Percentiles rank a stretch among this genome's conserved stretches.
Evolutionary conservation across 2,329 filamentous ascomycete genomes (phyloP).

Genomic region (Penicillium sp.): DNA sequence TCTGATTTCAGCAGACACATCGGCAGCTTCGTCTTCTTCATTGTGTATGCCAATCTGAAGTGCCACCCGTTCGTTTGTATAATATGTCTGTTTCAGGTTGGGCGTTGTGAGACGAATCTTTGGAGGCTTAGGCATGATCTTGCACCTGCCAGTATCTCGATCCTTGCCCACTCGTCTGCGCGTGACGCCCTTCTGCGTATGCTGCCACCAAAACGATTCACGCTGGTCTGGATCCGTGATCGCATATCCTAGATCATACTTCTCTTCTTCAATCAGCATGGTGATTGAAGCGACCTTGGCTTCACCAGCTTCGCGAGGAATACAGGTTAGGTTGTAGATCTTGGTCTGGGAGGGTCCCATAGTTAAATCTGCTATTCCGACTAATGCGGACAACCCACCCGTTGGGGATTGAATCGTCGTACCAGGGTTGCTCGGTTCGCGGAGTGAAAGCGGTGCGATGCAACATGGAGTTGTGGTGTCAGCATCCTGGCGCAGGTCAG

Average conservation of each 20-base stretch:
- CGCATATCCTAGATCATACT: constrained; percentile 67
- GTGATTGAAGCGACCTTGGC: constrained; percentile 64
- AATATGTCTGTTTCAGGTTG: constrained; percentile 69
- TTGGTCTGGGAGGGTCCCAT: constrained; percentile 66
- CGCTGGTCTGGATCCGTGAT: constrained; percentile 46
- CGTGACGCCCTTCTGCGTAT: constrained; percentile 35
- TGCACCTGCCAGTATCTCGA: constrained; percentile 57
- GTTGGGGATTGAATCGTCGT: constrained; percentile 34
- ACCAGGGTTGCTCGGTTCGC: constrained; percentile 34
- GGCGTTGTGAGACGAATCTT: constrained; percentile 76
- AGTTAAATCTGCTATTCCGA: constrained; percentile 62
- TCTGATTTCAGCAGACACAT: constrained; percentile 67
- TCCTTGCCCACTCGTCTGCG: constrained; percentile 45
- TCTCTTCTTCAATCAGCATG: constrained; percentile 61
- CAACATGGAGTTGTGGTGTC: constrained; percentile 24
- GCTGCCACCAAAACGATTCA: constrained; percentile 46
- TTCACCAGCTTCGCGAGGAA: constrained; percentile 79
- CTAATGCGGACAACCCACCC: constrained; percentile 44
- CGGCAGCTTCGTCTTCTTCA: constrained; percentile 75
- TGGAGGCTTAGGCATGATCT: constrained; percentile 82
- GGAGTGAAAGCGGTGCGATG: constrained; percentile 36
- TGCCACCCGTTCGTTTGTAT: constrained; percentile 74
- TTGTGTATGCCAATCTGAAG: constrained; percentile 73
- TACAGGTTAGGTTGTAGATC: constrained; percentile 69
- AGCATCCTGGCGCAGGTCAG: constrained; percentile 29